These are phyloP conservation scores for Phytophthora podocarpi DNA, from an alignment of 352 stramenopile species.

Conservation along the genomic window DNA sequence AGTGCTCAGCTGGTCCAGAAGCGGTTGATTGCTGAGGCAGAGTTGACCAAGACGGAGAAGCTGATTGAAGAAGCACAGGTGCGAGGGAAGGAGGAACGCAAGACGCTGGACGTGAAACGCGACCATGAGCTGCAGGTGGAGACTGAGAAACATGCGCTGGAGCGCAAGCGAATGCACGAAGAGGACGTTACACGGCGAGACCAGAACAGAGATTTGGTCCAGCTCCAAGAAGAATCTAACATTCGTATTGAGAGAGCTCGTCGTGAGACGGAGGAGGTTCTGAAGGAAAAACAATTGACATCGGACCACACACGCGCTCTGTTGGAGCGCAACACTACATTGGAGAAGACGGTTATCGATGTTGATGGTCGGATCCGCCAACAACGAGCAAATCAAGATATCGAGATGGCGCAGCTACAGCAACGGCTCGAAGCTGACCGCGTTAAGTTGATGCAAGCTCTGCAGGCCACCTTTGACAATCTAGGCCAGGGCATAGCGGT, in stretches of 20 bases:
- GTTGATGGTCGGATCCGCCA: conserved; percentile 71
- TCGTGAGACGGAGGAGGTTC: conserved; percentile 63
- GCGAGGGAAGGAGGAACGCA: conserved; percentile 57
- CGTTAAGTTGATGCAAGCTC: conserved; percentile 63
- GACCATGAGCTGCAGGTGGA: conserved; percentile 58
- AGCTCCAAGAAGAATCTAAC: conserved; percentile 65
- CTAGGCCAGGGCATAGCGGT: conserved; percentile 57
- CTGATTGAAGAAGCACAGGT: conserved; percentile 47
- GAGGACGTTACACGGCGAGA: conserved; percentile 46
- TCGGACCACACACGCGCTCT: conserved; percentile 52
- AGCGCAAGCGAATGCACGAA: conserved; percentile 48
- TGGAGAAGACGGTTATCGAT: conserved; percentile 66
- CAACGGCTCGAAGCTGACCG: conserved; percentile 67
- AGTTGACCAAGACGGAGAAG: conserved; percentile 38
- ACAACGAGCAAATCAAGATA: conserved; percentile 73
- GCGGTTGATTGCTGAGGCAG: conserved; percentile 58
- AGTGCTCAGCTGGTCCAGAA: conserved; percentile 66
- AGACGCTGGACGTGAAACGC: conserved; percentile 50
- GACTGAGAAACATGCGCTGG: conserved; percentile 53
- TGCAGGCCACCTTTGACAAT: conserved; percentile 76
- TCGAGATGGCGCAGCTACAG: conserved; percentile 69
- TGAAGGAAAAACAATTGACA: conserved; percentile 59
- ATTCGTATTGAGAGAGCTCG: conserved; percentile 59
- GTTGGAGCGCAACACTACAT: conserved; percentile 64
- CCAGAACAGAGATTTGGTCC: conserved; percentile 66